Base-by-base conservation (phyloP, 495 filamentous ascomycete genomes). In the Trichocladium uniseriatum region DNA sequence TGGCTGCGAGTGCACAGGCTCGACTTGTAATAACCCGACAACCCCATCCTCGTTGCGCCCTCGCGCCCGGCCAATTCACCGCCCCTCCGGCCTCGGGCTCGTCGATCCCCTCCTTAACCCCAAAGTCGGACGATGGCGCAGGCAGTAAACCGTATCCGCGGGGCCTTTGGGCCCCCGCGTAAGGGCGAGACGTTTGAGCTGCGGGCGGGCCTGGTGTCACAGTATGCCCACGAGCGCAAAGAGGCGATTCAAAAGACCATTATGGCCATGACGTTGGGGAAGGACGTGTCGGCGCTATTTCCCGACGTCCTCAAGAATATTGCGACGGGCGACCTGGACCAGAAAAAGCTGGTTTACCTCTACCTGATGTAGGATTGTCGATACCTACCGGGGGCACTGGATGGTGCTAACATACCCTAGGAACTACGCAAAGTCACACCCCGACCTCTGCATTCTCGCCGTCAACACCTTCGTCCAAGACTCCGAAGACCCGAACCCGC, bases 401-500 rank as follows among this genome's bases (percentile, higher is more conserved):
- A 11, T 37, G 13, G 31, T 45, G 41, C 54, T 72, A 37, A 68
- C 53, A 19, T 8, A 44, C 41, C 43, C 11, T 44, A 95, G 89
- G 90, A 99, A 99, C 70, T 99, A 99, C 69, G 92, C 92, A 59
- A 99, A 99, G 78, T 95, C 94, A 43, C 92, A 99, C 67, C 92
- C 92, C 14, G 92, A 99, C 62, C 84, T 99, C 31, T 99, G 92
- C 69, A 99, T 99, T 68, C 81, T 99, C 53, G 92, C 92, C 55
- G 92, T 99, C 56, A 99, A 99, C 66, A 99, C 92, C 20, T 99
- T 99, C 57, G 91, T 97, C 16, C 92, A 99, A 77, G 92, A 99
- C 61, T 89, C 92, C 8, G 92, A 99, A 78, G 92, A 99, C 65
- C 92, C 92, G 43, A 99, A 99, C 63, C 92, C 92, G 2, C 76